Conservation (phyloP, 352 stramenopile species). For the Globisporangium nodosum region DNA sequence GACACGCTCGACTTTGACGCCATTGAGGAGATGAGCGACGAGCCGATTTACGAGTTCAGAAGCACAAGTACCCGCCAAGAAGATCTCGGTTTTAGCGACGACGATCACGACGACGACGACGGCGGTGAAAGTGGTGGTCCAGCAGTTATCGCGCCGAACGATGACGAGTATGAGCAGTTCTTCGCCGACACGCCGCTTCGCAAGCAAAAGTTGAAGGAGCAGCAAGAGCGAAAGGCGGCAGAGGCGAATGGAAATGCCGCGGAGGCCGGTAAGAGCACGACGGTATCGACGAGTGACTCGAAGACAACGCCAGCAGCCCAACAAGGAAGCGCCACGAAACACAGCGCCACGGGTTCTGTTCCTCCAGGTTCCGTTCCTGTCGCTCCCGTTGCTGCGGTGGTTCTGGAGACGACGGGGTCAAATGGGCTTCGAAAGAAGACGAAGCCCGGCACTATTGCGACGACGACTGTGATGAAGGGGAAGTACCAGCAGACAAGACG, state of each 20-base stretch:
- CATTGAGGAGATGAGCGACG: conserved; percentile 2
- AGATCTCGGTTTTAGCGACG: conserved; percentile 18
- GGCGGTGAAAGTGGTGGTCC: not conserved
- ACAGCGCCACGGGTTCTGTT: not conserved
- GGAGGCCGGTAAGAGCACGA: not conserved
- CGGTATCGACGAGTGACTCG: not conserved
- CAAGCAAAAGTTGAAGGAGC: conserved; percentile 11
- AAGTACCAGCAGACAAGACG: conserved; percentile 31
- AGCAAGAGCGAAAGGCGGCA: conserved; percentile 3
- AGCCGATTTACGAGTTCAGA: conserved; percentile 1
- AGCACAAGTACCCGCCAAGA: conserved; percentile 5
- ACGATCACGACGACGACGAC: conserved; percentile 30
- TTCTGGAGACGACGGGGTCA: conserved; percentile 18
- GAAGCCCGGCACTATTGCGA: conserved; percentile 17
- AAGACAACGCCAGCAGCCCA: not conserved
- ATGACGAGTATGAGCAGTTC: conserved; percentile 15
- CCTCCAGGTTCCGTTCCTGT: not conserved
- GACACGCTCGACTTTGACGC: conserved; percentile 12
- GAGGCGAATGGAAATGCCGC: not conserved
- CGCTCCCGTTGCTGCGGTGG: not conserved
- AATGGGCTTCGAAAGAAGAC: conserved; percentile 38
- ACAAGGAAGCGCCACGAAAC: not conserved
- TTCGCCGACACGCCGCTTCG: conserved; percentile 9
- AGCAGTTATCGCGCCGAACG: conserved; percentile 4
- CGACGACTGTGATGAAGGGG: conserved; percentile 28